phyloP scores from a whole-genome alignment of 2,329 filamentous ascomycete species.

The Nemania abortiva region DNA sequence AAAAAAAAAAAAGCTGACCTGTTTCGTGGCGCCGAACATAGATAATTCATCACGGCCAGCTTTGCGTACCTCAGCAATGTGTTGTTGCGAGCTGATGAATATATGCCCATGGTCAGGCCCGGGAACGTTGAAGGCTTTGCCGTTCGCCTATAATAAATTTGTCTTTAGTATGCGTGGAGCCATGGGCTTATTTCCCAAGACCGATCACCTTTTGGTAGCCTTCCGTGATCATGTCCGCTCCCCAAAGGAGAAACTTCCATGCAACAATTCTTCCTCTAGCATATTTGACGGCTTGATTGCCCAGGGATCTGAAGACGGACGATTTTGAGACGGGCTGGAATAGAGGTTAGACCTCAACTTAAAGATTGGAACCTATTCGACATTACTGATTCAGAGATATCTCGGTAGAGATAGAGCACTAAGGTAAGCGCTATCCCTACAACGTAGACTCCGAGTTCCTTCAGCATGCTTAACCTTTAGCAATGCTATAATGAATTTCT shows the following conservation, averaged over 20 bases:
- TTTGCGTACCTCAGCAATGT: background rate
- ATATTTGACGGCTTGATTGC: background rate
- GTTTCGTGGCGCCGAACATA: background rate
- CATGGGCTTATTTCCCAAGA: background rate
- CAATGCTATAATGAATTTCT: too few species aligned
- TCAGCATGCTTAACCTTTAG: too few species aligned
- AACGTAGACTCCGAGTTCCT: too few species aligned
- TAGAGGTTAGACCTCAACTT: too few species aligned
- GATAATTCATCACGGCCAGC: background rate
- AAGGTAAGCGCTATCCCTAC: too few species aligned
- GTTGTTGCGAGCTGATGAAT: background rate
- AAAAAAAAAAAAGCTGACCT: background rate
- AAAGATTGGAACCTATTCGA: too few species aligned
- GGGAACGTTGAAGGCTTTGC: background rate
- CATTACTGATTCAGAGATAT: too few species aligned
- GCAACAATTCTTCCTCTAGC: background rate
- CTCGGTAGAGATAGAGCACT: too few species aligned
- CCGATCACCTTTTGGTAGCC: background rate
- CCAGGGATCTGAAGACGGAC: too few species aligned
- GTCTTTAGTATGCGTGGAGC: background rate
- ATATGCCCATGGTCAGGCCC: background rate
- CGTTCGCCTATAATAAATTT: background rate
- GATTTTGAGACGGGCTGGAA: too few species aligned
- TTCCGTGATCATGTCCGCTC: background rate
- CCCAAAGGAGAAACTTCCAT: background rate